These are phyloP conservation scores for Suillus paluster DNA, from an alignment of 768 basidiomycete genomes.

Conservation along the genomic window DNA sequence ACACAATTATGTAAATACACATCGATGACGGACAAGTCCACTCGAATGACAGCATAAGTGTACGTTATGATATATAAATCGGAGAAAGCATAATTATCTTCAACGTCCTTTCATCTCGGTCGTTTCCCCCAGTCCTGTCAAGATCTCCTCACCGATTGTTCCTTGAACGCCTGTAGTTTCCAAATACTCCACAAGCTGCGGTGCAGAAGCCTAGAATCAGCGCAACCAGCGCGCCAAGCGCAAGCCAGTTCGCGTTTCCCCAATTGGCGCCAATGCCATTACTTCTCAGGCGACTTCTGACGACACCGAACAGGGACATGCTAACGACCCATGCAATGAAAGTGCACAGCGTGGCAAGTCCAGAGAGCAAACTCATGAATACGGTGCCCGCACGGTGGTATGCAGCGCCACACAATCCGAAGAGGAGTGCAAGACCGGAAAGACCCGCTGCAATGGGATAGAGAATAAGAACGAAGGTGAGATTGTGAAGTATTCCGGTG, in stretches of 20 bases:
- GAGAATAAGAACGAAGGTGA: constrained; percentile 75
- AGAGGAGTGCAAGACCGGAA: constrained; percentile 65
- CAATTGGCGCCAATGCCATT: constrained; percentile 54
- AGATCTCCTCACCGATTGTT: background rate
- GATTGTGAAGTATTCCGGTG: constrained; percentile 60
- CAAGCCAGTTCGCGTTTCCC: constrained; percentile 86
- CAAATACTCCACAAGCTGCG: constrained; percentile 67
- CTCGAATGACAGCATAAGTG: background rate
- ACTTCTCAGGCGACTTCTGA: constrained; percentile 58
- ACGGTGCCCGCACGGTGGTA: constrained; percentile 76
- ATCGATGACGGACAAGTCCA: background rate
- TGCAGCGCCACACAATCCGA: constrained; percentile 65
- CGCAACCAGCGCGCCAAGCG: constrained; percentile 72
- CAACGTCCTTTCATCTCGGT: background rate
- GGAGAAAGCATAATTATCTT: background rate
- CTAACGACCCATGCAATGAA: constrained; percentile 77
- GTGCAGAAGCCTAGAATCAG: constrained; percentile 71
- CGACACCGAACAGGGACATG: constrained; percentile 79
- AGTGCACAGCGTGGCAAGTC: constrained; percentile 67
- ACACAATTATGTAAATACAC: background rate
- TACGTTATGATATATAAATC: background rate
- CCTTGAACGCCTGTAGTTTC: constrained; percentile 53
- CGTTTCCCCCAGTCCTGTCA: background rate
- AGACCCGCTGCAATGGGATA: constrained; percentile 80
- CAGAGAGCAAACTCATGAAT: constrained; percentile 71